Conservation (phyloP, 345 rosid genomes). For the Garcia nutans region DNA sequence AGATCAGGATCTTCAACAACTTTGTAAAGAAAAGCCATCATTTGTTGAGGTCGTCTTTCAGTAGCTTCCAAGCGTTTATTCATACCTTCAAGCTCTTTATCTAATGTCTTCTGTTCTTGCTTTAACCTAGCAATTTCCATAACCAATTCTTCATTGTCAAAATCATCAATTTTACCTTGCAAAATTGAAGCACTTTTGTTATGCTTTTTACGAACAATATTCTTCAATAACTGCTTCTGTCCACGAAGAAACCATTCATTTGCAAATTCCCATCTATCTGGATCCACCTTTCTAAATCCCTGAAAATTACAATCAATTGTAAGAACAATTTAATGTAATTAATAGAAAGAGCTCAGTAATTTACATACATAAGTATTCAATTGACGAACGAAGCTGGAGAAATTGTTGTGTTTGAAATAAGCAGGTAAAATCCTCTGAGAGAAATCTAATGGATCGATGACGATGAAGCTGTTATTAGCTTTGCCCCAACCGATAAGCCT, state of each 20-base stretch:
- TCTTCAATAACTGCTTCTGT: slow-evolving; percentile 28
- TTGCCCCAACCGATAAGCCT: slow-evolving; percentile 23
- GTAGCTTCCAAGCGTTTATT: slow-evolving; percentile 67
- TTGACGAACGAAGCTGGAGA: slow-evolving; percentile 36
- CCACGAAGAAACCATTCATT: slow-evolving; percentile 31
- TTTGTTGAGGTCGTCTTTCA: slow-evolving; percentile 84
- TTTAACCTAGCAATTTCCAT: slow-evolving; percentile 71
- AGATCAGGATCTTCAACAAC: slow-evolving; percentile 81
- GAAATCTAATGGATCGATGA: slow-evolving; percentile 29
- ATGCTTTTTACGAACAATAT: slow-evolving; percentile 25
- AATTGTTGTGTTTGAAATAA: slow-evolving; percentile 35
- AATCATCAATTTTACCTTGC: slow-evolving; percentile 32
- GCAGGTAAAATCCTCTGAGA: slow-evolving; percentile 24
- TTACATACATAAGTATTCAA: slow-evolving; percentile 29
- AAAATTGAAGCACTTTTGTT: slow-evolving; percentile 5
- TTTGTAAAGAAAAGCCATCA: slow-evolving; percentile 81
- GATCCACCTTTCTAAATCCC: slow-evolving; percentile 35
- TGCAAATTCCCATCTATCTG: slow-evolving; percentile 37
- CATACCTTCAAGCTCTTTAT: slow-evolving; percentile 66
- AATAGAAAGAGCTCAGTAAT: too few species aligned
- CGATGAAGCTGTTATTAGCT: slow-evolving; percentile 31
- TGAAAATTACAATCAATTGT: background rate
- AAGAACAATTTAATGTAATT: background rate
- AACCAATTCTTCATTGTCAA: slow-evolving; percentile 63
- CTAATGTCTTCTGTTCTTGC: slow-evolving; percentile 64